Conservation (phyloP, 2,329 filamentous ascomycete species). For the Clonostachys rosea region DNA sequence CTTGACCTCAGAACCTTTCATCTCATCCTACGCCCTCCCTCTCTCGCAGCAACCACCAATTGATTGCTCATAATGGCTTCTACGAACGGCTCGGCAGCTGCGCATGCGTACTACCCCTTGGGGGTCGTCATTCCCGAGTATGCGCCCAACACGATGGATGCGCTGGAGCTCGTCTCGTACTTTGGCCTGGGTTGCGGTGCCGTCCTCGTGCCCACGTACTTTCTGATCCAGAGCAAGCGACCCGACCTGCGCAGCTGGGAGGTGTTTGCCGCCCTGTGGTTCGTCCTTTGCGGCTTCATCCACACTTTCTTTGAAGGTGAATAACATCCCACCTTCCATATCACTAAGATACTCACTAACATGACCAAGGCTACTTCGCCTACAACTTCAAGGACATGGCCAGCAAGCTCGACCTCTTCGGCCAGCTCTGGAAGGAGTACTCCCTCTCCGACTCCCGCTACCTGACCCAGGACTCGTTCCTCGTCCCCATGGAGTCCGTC, state of each 20-base stretch:
- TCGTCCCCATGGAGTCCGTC: constrained; percentile 51
- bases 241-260: constrained; percentile 50
- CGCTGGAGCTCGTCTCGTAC: constrained; percentile 51
- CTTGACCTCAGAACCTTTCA: too few species aligned
- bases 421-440: constrained; percentile 55
- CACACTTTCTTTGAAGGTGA: constrained; percentile 36
- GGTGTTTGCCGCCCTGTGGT: constrained; percentile 65
- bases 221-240: constrained; percentile 44
- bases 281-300: constrained; percentile 61
- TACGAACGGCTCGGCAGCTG: too few species aligned
- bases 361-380: constrained; percentile 40
- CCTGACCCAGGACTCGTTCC: constrained; percentile 44
- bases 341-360: not conserved
- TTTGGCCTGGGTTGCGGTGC: constrained; percentile 53
- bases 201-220: constrained; percentile 53
- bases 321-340: not conserved
- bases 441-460: constrained; percentile 52
- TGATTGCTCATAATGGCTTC: too few species aligned
- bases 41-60: too few species aligned
- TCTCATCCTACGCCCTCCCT: too few species aligned
- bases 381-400: constrained; percentile 35
- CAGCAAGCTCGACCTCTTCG: constrained; percentile 34
- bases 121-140: constrained; percentile 59
- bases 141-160: constrained; percentile 59
- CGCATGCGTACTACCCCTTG: constrained; percentile 69